Evolutionary conservation across 2,329 filamentous ascomycete genomes (phyloP), one percentile per base, ranked within the genome.

Genomic region (Oidium heveae): DNA sequence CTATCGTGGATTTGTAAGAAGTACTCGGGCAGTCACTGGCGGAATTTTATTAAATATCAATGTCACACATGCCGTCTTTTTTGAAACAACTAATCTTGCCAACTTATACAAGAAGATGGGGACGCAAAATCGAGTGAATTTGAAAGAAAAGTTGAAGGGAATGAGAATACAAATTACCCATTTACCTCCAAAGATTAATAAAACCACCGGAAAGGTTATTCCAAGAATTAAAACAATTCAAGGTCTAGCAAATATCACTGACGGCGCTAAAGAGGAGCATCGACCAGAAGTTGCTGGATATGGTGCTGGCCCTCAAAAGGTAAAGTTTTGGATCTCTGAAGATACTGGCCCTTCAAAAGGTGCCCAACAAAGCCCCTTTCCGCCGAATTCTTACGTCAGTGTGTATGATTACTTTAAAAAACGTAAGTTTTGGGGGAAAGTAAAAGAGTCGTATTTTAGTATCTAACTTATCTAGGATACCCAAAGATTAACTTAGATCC

Each of bases 401-500:
- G 74, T 80, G 5, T 69, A 64, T 13, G 68, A 77, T 10, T 77
- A 75, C 62, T 80, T 79, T 63, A 59, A 62, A 20, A 59, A 64
- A 37, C 63, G 68, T 72, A 65, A 47, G 57, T 52, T 37, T 44
- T 74, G 20, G 71, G 67, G 13, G 6, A 37, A 43, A 55, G 33
- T 32, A 13, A 1, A 28, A 15, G 7, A 34, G 22, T 43, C 53
- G 37, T 28, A 34, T n/a, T 51, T 18, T 33, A 56, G 32, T 15
- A 52, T 49, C 56, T 55, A 60, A 36, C 15, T 32, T 24, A 4
- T 36, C 24, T 28, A 60, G 56, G 51, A 46, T 52, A 59, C 36
- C 53, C 28, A 9, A 44, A 73, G 43, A 58, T 59, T 0, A 54
- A 66, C 1, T 54, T 28, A 36, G 61, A 71, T 16, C 63, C 64